Evolutionary conservation across 2,329 filamentous ascomycete species (phyloP).

Genomic region (Aspergillus terreus): DNA sequence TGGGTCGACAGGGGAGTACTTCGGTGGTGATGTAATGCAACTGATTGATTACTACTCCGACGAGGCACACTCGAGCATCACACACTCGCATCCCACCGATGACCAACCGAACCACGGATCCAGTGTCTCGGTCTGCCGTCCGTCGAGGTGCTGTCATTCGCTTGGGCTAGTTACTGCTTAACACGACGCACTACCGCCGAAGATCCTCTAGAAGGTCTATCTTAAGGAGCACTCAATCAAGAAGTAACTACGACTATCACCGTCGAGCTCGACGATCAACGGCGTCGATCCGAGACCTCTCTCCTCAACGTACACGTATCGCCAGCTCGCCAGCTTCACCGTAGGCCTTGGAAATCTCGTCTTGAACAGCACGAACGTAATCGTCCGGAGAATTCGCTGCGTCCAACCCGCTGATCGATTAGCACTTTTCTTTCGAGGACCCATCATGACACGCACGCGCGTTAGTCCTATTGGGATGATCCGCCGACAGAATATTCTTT

Average conservation of each 20-base stretch:
- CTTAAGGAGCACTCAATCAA: background rate
- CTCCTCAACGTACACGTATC: background rate
- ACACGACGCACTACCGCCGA: background rate
- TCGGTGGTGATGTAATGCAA: background rate
- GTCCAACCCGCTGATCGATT: no score
- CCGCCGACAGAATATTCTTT: no score
- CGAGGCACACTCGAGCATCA: background rate
- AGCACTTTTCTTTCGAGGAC: background rate
- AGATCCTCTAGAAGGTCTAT: background rate
- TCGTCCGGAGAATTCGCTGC: no score
- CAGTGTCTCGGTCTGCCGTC: background rate
- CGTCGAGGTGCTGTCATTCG: background rate
- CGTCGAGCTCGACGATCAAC: slow-evolving; percentile 2
- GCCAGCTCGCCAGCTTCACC: background rate
- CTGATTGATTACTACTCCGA: background rate
- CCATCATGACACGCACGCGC: background rate
- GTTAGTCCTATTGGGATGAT: background rate
- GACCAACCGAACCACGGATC: background rate
- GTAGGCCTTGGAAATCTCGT: no score
- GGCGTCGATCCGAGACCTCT: slow-evolving; percentile 3
- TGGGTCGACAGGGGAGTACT: background rate
- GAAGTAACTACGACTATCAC: slow-evolving; percentile 1
- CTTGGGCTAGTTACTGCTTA: background rate
- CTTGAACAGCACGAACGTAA: no score
- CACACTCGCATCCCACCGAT: background rate